Evolutionary conservation across 176 grass and related monocot species (phyloP), one percentile per base, ranked within the genome.

Genomic region (Melocanna baccifera): DNA sequence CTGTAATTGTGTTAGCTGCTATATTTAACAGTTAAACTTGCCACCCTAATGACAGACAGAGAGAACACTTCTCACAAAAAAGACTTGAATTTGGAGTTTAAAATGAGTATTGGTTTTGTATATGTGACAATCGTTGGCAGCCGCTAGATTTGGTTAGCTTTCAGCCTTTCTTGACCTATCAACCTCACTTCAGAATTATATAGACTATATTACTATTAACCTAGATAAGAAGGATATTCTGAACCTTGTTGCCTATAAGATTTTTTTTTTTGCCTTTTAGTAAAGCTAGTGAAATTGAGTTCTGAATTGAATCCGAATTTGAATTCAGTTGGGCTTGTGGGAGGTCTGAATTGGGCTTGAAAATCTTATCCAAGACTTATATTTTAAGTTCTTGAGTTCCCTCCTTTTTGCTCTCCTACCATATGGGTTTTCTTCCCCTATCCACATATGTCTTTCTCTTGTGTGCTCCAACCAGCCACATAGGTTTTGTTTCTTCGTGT

Each of bases 241-340:
- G 20, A 58, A 64, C 26, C n/a, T n/a, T n/a, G n/a, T 32, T 76
- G 30, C 72, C 64, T 81, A 18, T 28, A 80, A 68, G 47, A 66
- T 41, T 67, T 43, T 87, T 68, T 8, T 71, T 18, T 34, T 40
- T 71, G 5, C 66, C 37, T 75, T 79, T 10, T 70, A 39, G 30
- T 32, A 41, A 71, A 61, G 23, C 12, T 62, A 47, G 13, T 56
- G 47, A 69, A 70, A 55, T 82, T 81, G n/a, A n/a, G n/a, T n/a
- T n/a, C n/a, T n/a, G n/a, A n/a, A n/a, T n/a, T n/a, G n/a, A n/a
- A n/a, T n/a, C n/a, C n/a, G n/a, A n/a, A n/a, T n/a, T n/a, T n/a
- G n/a, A n/a, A n/a, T n/a, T n/a, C n/a, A n/a, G n/a, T n/a, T n/a
- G n/a, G n/a, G n/a, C n/a, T n/a, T n/a, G n/a, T n/a, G n/a, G n/a